These are phyloP conservation scores for Bondarzewia mesenterica DNA, from an alignment of 1,284 basidiomycete genomes.

Conservation along the genomic window DNA sequence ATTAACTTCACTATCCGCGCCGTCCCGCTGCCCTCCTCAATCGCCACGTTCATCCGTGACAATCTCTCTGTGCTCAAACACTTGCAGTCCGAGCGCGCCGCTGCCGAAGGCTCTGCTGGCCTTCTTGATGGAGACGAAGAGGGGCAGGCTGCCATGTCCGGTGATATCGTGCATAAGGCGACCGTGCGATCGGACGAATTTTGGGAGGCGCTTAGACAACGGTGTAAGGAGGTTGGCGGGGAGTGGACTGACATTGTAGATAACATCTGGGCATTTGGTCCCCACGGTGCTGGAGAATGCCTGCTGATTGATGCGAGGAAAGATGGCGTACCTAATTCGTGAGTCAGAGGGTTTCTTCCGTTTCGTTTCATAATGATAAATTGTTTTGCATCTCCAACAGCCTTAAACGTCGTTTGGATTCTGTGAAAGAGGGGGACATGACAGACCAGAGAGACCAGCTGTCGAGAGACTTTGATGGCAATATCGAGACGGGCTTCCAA, in stretches of 20 bases:
- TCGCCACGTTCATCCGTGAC: slow-evolving; percentile 71
- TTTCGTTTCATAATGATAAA: slow-evolving; percentile 8
- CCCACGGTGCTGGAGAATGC: slow-evolving; percentile 82
- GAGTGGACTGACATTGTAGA: slow-evolving; percentile 79
- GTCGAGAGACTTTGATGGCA: slow-evolving; percentile 61
- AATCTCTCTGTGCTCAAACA: slow-evolving; percentile 57
- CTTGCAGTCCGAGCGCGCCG: slow-evolving; percentile 40
- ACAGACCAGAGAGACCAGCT: slow-evolving; percentile 17
- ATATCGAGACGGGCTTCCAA: slow-evolving; percentile 92
- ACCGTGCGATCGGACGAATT: slow-evolving; percentile 71
- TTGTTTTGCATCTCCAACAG: slow-evolving; percentile 6
- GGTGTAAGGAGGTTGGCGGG: slow-evolving; percentile 62
- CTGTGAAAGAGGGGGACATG: slow-evolving; percentile 22
- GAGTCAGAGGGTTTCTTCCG: slow-evolving; percentile 21
- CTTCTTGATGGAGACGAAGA: slow-evolving; percentile 28
- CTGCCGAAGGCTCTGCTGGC: slow-evolving; percentile 23
- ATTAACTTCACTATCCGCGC: slow-evolving; percentile 84
- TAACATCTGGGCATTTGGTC: slow-evolving; percentile 88
- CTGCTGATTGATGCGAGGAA: slow-evolving; percentile 72
- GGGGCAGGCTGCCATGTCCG: slow-evolving; percentile 40
- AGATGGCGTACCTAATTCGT: slow-evolving; percentile 41
- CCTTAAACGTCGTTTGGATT: slow-evolving; percentile 40
- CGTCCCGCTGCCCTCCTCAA: slow-evolving; percentile 61
- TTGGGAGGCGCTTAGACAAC: slow-evolving; percentile 65
- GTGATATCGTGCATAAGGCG: slow-evolving; percentile 51